Evolutionary conservation across 805 yeast genomes (phyloP).

Genomic region (Saccharomycopsis sp.): DNA sequence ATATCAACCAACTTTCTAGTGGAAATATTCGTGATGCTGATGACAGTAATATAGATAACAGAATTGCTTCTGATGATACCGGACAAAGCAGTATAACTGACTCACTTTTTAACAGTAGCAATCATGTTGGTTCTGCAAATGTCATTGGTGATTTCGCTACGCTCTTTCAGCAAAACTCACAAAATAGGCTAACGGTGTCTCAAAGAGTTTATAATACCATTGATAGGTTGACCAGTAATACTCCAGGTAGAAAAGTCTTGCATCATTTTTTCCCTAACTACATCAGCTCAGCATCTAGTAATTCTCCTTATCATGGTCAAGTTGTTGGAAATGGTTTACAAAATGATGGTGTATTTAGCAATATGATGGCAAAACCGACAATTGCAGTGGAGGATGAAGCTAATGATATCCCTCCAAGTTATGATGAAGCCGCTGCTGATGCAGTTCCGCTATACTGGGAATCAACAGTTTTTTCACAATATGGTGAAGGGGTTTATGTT

Average conservation of each 20-base stretch:
- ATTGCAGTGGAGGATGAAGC: constrained; percentile 17
- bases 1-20: background rate
- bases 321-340: constrained; percentile 26
- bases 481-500: constrained; percentile 81
- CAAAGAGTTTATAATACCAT: constrained; percentile 1
- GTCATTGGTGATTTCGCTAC: too few species aligned
- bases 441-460: constrained; percentile 97
- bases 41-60: background rate
- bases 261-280: constrained; percentile 12
- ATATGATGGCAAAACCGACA: constrained; percentile 76
- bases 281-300: background rate
- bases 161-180: background rate
- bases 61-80: background rate
- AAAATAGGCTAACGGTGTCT: background rate
- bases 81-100: background rate
- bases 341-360: constrained; percentile 88
- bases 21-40: background rate
- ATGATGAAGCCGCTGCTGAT: constrained; percentile 92
- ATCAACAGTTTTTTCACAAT: constrained; percentile 68
- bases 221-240: constrained; percentile 13
- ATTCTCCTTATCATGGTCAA: constrained; percentile 12
- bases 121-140: background rate
- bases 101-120: background rate
- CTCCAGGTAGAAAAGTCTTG: constrained; percentile 12
- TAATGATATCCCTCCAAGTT: constrained; percentile 66